These are phyloP conservation scores for Groenewaldozyma salmanticensis DNA, from an alignment of 805 yeast genomes.

Conservation along the genomic window DNA sequence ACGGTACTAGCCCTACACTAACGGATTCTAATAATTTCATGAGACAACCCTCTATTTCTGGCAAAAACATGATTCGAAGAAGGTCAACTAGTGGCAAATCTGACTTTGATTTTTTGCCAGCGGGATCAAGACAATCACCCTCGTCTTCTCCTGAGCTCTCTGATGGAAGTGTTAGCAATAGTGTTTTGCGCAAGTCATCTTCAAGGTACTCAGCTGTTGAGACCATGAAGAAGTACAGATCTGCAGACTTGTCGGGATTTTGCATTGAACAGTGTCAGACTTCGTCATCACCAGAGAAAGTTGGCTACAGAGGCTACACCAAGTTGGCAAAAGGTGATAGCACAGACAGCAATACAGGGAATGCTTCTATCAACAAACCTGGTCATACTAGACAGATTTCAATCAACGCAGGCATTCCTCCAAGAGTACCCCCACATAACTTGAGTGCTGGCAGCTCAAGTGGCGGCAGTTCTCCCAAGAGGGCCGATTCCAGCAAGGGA, in stretches of 20 bases:
- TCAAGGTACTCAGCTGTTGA: too few relatives aligned
- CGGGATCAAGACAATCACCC: too few relatives aligned
- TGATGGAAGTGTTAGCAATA: too few relatives aligned
- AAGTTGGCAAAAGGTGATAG: not conserved
- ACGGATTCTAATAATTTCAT: too few relatives aligned
- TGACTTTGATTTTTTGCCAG: too few relatives aligned
- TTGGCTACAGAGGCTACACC: not conserved
- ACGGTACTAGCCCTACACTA: too few relatives aligned
- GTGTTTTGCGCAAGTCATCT: too few relatives aligned
- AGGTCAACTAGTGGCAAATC: too few relatives aligned
- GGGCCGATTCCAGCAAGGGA: not conserved
- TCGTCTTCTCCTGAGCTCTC: too few relatives aligned
- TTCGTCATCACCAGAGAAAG: not conserved
- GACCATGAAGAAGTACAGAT: not conserved
- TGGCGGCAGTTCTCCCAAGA: not conserved
- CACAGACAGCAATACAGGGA: not conserved
- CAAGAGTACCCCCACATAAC: constrained; percentile 18
- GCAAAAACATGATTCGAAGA: too few relatives aligned
- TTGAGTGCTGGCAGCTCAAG: constrained; percentile 1
- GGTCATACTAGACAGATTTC: not conserved
- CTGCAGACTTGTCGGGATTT: not conserved
- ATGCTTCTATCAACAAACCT: too few relatives aligned
- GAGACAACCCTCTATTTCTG: too few relatives aligned
- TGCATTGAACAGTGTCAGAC: not conserved
- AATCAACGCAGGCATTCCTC: constrained; percentile 22